Base-by-base conservation (phyloP, 2,329 filamentous ascomycete genomes). In the Ascochyta pisi region DNA sequence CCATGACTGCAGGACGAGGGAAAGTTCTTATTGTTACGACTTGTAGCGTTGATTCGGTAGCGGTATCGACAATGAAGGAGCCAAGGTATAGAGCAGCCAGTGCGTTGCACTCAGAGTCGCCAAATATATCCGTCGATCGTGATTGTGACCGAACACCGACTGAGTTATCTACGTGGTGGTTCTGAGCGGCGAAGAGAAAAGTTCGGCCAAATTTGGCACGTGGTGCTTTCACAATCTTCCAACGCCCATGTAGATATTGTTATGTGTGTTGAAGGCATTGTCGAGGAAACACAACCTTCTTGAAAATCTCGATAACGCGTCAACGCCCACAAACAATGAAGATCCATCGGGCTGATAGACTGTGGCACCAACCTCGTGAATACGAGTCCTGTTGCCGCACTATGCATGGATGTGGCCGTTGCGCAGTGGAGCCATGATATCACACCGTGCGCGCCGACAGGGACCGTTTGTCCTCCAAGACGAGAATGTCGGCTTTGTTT, bases 361-460 rank as follows among this genome's bases (percentile, higher is more conserved):
- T 29, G 42, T 46, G 38, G 42, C 41, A 33, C 44, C 44, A 48
- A 33, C 44, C 31, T 39, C 23, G 15, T 35, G 15, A 45, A 50
- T 55, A 55, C 53, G 46, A 55, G 37, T 26, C 46, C 24, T 45
- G 33, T 26, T 41, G 52, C 46, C 52, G 46, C 41, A 40, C 22
- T 19, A 50, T 46, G n/a, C 34, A 45, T 31, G 31, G 24, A 29
- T 6, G 34, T 31, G 16, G 35, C 33, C 35, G 39, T 33, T 50
- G 27, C 37, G 31, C 23, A 35, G 53, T 40, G 49, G 42, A 46
- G 49, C 49, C 23, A 40, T 52, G 49, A 52, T 42, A 52, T 52
- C 49, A 52, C 35, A 9, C 19, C 33, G 19, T 8, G 16, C 16
- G 27, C 41, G 4, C 15, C 8, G 38, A 35, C 22, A 35, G 27